Base-by-base conservation (phyloP, 2,329 filamentous ascomycete species). In the Albophoma yamanashiensis region DNA sequence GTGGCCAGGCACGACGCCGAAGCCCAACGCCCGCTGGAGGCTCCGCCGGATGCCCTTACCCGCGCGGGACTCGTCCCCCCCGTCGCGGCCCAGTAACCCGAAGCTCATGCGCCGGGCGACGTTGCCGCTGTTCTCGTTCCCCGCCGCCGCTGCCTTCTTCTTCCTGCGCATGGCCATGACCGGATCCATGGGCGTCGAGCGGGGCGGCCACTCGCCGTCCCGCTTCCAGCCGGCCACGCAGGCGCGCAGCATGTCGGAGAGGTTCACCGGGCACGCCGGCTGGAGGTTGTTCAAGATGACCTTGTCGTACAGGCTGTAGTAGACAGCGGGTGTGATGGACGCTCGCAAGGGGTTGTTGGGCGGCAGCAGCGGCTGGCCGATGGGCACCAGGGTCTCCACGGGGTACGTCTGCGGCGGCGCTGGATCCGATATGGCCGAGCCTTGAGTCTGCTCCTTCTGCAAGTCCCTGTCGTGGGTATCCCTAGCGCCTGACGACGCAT, bases 201-300 rank as follows among this genome's bases (percentile, higher is more conserved):
- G 80, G 68, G 22, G 91, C 5, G 93, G 92, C 93, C 93, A 97
- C 73, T 96, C 91, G 20, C 92, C 92, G 67, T 94, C 91, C 47
- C 90, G 82, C 73, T 95, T 96, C 93, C 93, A 97, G 52, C 93
- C 93, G 36, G 88, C 82, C 0, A 97, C 92, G 64, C 93, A 89
- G 15, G 90, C 85, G 12, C 85, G 82, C 27, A 90, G 85, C 76
- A 97, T 87, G 67, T 96, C 91, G 38, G 82, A 77, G 0, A 97
- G 82, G 67, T 96, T 97, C 68, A 97, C 89, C 4, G 93, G 93
- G 20, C 95, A 90, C 1, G 89, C 88, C 0, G 93, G 93, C 3
- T 91, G 90, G 64, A 94, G 82, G 43, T 81, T 83, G 68, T 93
- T 87, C 0, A 92, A 73, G 50, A 97, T 86, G 57, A 96, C 88